A percentile compares a stretch with the other conserved stretches of the same genome.
These are phyloP conservation scores for Aspergillus conjunctus DNA, from an alignment of 495 filamentous ascomycete genomes.

Conservation along the genomic window DNA sequence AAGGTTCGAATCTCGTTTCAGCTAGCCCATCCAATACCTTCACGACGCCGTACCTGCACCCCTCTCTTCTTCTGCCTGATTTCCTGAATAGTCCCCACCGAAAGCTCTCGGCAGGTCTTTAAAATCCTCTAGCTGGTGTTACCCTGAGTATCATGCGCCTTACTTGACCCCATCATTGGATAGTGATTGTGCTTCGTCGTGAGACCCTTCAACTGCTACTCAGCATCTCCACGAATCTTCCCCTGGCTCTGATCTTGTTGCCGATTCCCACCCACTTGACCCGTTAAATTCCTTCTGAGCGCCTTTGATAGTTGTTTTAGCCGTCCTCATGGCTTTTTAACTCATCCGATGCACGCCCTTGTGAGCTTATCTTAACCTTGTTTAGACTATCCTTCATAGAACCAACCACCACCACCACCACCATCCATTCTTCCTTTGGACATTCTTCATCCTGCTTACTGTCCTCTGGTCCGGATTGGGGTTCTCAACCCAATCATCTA, in stretches of 20 bases:
- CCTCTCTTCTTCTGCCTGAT: constrained; percentile 5
- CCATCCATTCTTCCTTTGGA: background rate
- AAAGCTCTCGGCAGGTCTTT: constrained; percentile 13
- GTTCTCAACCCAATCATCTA: background rate
- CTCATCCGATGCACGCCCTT: constrained; percentile 12
- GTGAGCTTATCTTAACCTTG: constrained; percentile 24
- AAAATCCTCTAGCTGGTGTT: constrained; percentile 19
- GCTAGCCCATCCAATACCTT: background rate
- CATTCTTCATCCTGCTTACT: background rate
- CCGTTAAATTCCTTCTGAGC: background rate
- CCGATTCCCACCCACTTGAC: background rate
- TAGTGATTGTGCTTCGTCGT: background rate
- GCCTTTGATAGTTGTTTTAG: constrained; percentile 13
- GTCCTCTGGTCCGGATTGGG: background rate
- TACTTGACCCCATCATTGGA: constrained; percentile 17
- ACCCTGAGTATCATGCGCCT: constrained; percentile 25
- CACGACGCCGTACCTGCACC: background rate
- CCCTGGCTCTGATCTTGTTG: background rate
- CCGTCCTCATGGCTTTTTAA: constrained; percentile 15
- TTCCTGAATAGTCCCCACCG: constrained; percentile 18
- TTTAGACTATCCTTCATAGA: constrained; percentile 2
- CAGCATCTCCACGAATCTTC: background rate
- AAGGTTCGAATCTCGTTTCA: background rate
- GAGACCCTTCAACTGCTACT: background rate
- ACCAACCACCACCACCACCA: background rate